Evolutionary conservation across 2,329 filamentous ascomycete species (phyloP), one percentile per base, ranked within the genome.

Genomic region (Peltaster fructicola): DNA sequence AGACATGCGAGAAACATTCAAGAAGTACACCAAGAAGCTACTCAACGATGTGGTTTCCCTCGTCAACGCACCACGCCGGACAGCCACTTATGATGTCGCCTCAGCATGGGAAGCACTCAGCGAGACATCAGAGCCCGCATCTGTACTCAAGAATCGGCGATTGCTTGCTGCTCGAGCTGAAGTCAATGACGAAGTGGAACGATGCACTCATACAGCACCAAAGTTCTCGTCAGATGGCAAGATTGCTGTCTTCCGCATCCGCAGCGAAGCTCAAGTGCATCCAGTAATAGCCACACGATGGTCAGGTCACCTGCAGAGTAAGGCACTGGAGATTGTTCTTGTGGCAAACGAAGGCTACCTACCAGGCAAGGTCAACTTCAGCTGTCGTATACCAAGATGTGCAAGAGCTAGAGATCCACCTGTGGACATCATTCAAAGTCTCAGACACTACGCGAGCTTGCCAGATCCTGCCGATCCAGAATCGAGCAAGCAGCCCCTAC

Each of bases 341-440:
- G 69, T 70, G 4, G 73, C 71, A 0, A 77, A 78, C 28, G 63
- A 69, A 28, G 70, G 70, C 0, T 77, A 76, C 34, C 41, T 72
- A 0, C 59, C 63, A 0, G 68, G 56, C 2, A 60, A 65, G 43
- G 69, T 77, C 13, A 72, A 74, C 38, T 77, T 77, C 47, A 72
- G 66, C 2, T 76, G 72, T 33, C 61, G 72, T 2, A 50, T 76
- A 5, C 59, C 71, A 1, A 54, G 61, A 22, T 63, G 59, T 29
- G 70, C 69, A 2, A 50, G 61, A 30, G 54, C 47, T 9, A 51
- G 56, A 14, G 59, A 67, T 9, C 57, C 60, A 3, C 62, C 65
- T 1, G 64, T 75, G 7, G 64, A 75, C 30, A 73, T 75, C 26
- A 74, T 75, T 25, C 56, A 64, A 36, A 59, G 57, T 2, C 38